A percentile compares a stretch with the other conserved stretches of the same genome.
Evolutionary conservation across 164 flowering plant genomes (phyloP).

Genomic region (Vitis rotundifolia): DNA sequence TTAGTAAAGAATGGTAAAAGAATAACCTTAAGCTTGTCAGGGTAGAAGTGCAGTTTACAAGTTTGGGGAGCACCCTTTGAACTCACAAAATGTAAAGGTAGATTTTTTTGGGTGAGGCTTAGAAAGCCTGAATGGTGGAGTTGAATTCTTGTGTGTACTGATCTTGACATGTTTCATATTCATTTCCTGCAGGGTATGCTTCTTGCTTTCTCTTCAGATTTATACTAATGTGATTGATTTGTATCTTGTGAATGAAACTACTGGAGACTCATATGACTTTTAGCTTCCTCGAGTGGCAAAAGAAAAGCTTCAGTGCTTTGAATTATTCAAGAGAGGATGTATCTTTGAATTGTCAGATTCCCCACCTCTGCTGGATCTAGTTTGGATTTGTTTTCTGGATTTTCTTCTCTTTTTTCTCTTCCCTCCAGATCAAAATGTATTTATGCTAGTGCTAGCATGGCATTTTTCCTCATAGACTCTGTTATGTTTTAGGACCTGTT

Average conservation of each 20-base stretch:
- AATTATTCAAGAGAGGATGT: background rate
- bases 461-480: too few species aligned
- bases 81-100: background rate
- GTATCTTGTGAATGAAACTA: background rate
- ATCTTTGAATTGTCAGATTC: background rate
- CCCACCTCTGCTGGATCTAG: too few species aligned
- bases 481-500: too few species aligned
- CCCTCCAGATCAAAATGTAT: too few species aligned
- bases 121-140: constrained; percentile 4
- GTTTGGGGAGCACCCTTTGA: constrained; percentile 6
- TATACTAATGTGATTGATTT: constrained; percentile 3
- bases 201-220: constrained; percentile 6
- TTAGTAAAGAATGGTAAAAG: constrained; percentile 4
- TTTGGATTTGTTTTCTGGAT: too few species aligned
- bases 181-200: constrained; percentile 11
- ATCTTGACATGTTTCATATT: constrained; percentile 10
- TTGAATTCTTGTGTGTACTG: constrained; percentile 12
- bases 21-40: constrained; percentile 15
- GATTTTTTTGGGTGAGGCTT: constrained; percentile 14
- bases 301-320: background rate
- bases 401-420: too few species aligned
- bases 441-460: too few species aligned
- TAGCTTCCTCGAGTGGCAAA: background rate
- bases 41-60: constrained; percentile 5
- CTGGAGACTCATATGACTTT: background rate